Evolutionary conservation across 139 green algal species (phyloP), one percentile per base, ranked within the genome.

Genomic region (Chlamydomonas sp.): DNA sequence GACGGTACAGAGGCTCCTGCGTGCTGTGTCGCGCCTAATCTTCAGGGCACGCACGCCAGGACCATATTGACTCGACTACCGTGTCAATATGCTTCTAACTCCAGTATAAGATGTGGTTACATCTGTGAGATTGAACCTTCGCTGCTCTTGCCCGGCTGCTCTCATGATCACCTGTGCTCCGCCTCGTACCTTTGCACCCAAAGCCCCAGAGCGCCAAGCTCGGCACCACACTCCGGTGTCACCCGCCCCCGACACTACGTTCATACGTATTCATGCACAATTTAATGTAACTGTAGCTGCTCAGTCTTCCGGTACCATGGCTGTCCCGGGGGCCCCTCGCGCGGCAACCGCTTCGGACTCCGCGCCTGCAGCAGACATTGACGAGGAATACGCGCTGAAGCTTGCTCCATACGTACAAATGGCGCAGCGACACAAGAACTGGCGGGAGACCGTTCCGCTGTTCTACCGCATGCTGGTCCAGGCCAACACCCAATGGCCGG

Each of bases 401-500:
- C 9, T 18, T 14, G 10, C 12, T 10, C 59, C 15, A 3, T 88
- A 76, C 74, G 9, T 77, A 2, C n/a, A 61, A 12, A 74, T 8
- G 0, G 5, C 77, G 63, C 60, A 88, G 83, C 31, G 74, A 4
- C 68, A 60, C 58, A 74, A 77, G 49, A 9, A 61, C 1, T 88
- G 83, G 83, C 74, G 49, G 18, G 15, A 88, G 5, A 81, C 78
- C 49, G 62, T 81, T 3, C 83, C 83, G 15, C 49, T 77, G 10
- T 81, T 88, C 49, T 88, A 88, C 74, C 58, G 18, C 8, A 64
- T 62, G 0, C 71, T 61, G n/a, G 49, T 81, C 15, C 63, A 82
- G 15, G 62, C 14, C 15, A 58, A 8, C 20, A 5, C 62, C 6
- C 10, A 63, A 5, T 67, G 49, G 82, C 72, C 83, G 18, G 2